Base-by-base conservation (phyloP, 345 rosid genomes). In the Acer yangbiense region DNA sequence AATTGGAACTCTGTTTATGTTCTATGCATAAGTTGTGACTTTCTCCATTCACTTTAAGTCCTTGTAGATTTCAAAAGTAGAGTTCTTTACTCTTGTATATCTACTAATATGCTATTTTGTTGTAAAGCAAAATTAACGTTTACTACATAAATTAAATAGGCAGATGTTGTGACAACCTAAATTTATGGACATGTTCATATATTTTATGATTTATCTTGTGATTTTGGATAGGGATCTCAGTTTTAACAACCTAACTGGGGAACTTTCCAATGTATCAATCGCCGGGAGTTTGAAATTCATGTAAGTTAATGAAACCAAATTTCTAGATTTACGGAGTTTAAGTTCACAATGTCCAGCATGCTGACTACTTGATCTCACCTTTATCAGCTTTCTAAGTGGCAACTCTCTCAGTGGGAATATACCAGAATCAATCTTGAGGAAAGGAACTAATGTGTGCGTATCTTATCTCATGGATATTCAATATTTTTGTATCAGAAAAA, bases 151-250 rank as follows among this genome's bases (percentile, higher is more conserved):
- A 14, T 7, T 25, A 11, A 23, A 63, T 52, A 14, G 16, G 18
- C n/a, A 14, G 58, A 52, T 52, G 2, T 12, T 52, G 11, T 52
- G 16, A 52, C 58, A 16, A 52, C n/a, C 18, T 52, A 65, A 14
- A 16, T 32, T 5, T 32, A 16, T 46, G 2, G 7, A 41, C 14
- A 18, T n/a, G 25, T 39, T 18, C 2, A 3, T 67, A 27, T 25
- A 16, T 8, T 62, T 29, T 74, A 58, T 12, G 48, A 16, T 9
- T 8, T 74, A 60, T 39, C 16, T 67, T 5, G 4, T 63, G 44
- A 29, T 57, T 72, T 72, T 67, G 69, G 54, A 72, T 50, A 83
- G 85, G 60, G 82, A 83, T 69, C 80, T 83, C 54, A 83, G 82
- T 68, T 83, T 83, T 72, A 83, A 83, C 73, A 29, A 29, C 29